Conservation (phyloP, 2,329 filamentous ascomycete species). For the Remersonia thermophila region DNA sequence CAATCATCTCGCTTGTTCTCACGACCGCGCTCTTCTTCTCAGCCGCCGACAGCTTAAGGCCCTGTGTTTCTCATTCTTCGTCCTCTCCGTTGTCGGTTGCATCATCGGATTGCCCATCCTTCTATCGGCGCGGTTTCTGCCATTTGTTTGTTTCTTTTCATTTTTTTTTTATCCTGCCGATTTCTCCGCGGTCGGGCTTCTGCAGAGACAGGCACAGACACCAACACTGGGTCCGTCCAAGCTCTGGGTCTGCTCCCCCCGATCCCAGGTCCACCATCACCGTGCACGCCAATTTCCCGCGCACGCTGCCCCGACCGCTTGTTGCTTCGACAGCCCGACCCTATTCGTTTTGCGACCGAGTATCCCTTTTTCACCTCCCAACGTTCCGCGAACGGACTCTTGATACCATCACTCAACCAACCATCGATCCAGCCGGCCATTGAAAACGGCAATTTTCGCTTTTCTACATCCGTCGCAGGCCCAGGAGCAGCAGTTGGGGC, state of each 20-base stretch:
- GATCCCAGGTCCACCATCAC: constrained; percentile 6
- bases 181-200: constrained; percentile 3
- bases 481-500: constrained; percentile 12
- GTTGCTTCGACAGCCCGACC: constrained; percentile 5
- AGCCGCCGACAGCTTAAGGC: constrained; percentile 29
- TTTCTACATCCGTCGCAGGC: too few species aligned
- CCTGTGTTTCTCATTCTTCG: constrained; percentile 17
- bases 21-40: constrained; percentile 25
- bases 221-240: too few species aligned
- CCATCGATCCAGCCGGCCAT: too few species aligned
- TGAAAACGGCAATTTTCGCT: too few species aligned
- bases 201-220: not conserved
- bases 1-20: constrained; percentile 41
- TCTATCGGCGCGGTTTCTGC: constrained; percentile 8
- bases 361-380: constrained; percentile 8
- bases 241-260: constrained; percentile 9
- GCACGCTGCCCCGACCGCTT: constrained; percentile 6
- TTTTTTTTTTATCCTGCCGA: constrained; percentile 9
- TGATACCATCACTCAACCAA: too few species aligned
- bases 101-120: constrained; percentile 10
- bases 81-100: constrained; percentile 16
- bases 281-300: constrained; percentile 17
- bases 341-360: constrained; percentile 5
- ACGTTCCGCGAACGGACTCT: too few species aligned
- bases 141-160: constrained; percentile 12